Conservation (phyloP, 345 rosid species). For the Rhizophora mangle region DNA sequence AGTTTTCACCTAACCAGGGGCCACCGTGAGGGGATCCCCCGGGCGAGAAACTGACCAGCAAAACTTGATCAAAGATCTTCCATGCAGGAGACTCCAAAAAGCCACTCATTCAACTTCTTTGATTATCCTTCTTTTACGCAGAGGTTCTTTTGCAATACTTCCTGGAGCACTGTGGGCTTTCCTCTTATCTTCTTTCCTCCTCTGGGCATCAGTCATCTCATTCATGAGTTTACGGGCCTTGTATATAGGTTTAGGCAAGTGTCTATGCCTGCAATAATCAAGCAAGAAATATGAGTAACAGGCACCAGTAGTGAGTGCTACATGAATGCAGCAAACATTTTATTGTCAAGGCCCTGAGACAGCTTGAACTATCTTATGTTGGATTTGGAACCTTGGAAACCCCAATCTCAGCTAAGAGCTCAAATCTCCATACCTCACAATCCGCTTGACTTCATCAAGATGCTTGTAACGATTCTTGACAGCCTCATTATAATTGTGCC, state of each 20-base stretch:
- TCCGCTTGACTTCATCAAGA: conserved; percentile 86
- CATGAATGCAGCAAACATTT: neutral
- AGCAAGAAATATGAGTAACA: conserved; percentile 2
- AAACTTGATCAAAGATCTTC: neutral
- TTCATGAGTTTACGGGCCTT: conserved; percentile 51
- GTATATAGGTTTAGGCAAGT: conserved; percentile 80
- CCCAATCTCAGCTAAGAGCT: neutral
- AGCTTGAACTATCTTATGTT: neutral
- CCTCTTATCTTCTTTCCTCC: conserved; percentile 70
- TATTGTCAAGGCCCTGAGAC: neutral
- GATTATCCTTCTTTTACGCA: conserved; percentile 71
- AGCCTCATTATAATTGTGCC: conserved; percentile 79
- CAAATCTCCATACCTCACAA: conserved; percentile 50
- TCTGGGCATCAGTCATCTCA: conserved; percentile 57
- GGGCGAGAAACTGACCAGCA: neutral
- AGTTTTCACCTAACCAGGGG: neutral
- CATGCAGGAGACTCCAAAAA: neutral
- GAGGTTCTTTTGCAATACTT: conserved; percentile 42
- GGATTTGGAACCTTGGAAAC: neutral
- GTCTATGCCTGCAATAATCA: conserved; percentile 70
- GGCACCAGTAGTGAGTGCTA: neutral
- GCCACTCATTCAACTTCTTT: conserved; percentile 63
- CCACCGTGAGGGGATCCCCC: neutral
- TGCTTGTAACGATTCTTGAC: conserved; percentile 84
- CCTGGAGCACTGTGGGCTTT: conserved; percentile 95